Percentiles rank a stretch among this genome's conserved stretches.
These are phyloP conservation scores for Parascedosporium putredinis DNA, from an alignment of 2,329 filamentous ascomycete species.

Conservation along the genomic window DNA sequence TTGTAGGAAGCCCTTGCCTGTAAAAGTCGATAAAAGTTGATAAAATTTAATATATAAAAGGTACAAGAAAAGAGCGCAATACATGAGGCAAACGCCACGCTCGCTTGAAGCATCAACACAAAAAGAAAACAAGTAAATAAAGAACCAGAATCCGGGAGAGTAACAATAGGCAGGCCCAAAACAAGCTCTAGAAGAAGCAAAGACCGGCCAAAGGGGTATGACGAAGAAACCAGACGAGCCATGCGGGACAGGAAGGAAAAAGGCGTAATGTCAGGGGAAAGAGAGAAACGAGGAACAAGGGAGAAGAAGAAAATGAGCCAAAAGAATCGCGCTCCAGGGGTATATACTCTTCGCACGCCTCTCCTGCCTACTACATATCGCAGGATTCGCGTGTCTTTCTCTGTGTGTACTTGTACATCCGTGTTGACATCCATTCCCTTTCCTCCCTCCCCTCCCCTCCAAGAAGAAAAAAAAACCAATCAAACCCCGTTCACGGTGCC, in stretches of 20 bases:
- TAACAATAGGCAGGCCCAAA: neutral
- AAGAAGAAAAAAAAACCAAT: too few species aligned
- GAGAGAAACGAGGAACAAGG: neutral
- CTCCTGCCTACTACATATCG: too few species aligned
- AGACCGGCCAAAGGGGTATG: neutral
- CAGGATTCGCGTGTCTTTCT: neutral
- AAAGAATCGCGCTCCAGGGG: conserved; percentile 1
- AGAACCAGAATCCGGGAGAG: neutral
- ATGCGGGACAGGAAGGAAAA: neutral
- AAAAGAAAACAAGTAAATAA: neutral
- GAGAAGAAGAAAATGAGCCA: neutral
- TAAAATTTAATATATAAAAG: too few species aligned
- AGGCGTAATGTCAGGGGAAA: neutral
- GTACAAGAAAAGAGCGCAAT: too few species aligned
- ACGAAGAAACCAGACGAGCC: neutral
- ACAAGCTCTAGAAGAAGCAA: neutral
- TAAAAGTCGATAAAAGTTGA: too few species aligned
- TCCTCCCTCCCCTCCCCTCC: too few species aligned
- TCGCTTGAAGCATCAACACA: too few species aligned
- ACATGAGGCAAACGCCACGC: too few species aligned
- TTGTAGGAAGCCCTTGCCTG: too few species aligned
- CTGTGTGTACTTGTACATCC: neutral
- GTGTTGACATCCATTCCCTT: neutral
- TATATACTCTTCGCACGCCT: conserved; percentile 4
- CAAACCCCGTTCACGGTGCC: neutral